Evolutionary conservation across 2,329 filamentous ascomycete genomes (phyloP).

Genomic region (Alternaria brassicicola): DNA sequence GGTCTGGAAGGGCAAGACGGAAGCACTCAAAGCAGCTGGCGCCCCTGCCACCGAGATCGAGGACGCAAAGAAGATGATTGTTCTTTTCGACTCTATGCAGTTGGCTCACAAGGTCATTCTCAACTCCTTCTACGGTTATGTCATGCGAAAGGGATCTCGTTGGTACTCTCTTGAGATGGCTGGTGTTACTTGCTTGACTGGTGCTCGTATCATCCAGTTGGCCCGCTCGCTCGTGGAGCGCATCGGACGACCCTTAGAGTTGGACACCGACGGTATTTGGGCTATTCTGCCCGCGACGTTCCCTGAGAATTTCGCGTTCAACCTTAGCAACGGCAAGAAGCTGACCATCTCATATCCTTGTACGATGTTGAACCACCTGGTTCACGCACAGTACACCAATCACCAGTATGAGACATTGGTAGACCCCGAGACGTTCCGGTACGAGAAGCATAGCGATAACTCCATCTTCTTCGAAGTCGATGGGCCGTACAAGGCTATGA

Average conservation of each 20-base stretch:
- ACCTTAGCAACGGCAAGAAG: conserved; percentile 94
- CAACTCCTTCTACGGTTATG: conserved; percentile 98
- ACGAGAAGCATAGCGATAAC: conserved; percentile 97
- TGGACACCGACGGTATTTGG: conserved; percentile 99
- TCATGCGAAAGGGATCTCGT: conserved; percentile 97
- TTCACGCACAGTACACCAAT: conserved; percentile 94
- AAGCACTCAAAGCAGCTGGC: conserved; percentile 80
- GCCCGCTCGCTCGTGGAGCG: conserved; percentile 91
- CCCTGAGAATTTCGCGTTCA: conserved; percentile 95
- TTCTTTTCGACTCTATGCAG: conserved; percentile 93
- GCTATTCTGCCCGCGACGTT: conserved; percentile 97
- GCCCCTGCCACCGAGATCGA: conserved; percentile 80
- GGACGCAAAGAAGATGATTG: conserved; percentile 97
- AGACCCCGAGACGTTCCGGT: conserved; percentile 80
- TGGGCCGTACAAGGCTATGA: conserved; percentile 96
- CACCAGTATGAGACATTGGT: conserved; percentile 93
- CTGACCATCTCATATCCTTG: conserved; percentile 96
- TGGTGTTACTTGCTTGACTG: conserved; percentile 94
- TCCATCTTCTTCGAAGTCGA: conserved; percentile 99
- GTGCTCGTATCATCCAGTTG: conserved; percentile 95
- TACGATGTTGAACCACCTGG: conserved; percentile 97
- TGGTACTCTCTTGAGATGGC: conserved; percentile 99
- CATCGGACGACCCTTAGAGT: conserved; percentile 87
- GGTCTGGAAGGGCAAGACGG: conserved; percentile 97
- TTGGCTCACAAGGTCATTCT: conserved; percentile 98